phyloP scores from a whole-genome alignment of 169 alveolate species.

The Plasmodium falciparum region DNA sequence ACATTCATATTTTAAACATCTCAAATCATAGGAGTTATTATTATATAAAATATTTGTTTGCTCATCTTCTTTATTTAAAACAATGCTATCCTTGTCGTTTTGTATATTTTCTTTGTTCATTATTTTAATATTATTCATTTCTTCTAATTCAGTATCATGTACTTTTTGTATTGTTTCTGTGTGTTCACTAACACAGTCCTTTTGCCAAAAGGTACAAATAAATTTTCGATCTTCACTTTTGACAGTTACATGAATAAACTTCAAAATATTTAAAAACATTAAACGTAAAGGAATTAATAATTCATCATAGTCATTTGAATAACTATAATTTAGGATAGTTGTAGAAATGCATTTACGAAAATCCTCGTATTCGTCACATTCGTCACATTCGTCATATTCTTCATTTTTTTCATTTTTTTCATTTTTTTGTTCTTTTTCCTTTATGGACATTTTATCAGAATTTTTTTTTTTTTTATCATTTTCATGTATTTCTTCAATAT shows the following conservation, averaged over 20 bases:
- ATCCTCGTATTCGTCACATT: neutral
- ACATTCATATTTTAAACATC: conserved; percentile 9
- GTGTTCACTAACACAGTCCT: neutral
- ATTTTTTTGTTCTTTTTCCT: neutral
- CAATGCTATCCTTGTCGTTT: too few relatives aligned
- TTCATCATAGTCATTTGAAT: conserved; percentile 16
- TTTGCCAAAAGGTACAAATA: conserved; percentile 63
- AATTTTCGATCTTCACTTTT: neutral
- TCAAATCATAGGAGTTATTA: neutral
- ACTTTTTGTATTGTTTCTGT: neutral
- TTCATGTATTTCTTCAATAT: neutral
- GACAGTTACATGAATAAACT: conserved; percentile 4
- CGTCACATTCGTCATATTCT: neutral
- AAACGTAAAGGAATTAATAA: conserved; percentile 23
- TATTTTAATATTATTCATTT: neutral
- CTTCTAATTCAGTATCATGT: neutral
- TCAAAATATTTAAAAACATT: conserved; percentile 34
- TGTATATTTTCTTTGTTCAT: too few relatives aligned
- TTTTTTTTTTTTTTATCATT: too few relatives aligned
- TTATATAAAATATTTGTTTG: neutral
- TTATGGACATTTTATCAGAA: too few relatives aligned
- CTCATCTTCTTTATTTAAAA: conserved; percentile 5
- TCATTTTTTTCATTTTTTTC: conserved; percentile 1
- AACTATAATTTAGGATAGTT: neutral
- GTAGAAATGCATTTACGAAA: conserved; percentile 24